Percentiles rank a stretch among this genome's conserved stretches.
Conservation (phyloP, 1,284 basidiomycete genomes). For the Ustilago shanxiensis region DNA sequence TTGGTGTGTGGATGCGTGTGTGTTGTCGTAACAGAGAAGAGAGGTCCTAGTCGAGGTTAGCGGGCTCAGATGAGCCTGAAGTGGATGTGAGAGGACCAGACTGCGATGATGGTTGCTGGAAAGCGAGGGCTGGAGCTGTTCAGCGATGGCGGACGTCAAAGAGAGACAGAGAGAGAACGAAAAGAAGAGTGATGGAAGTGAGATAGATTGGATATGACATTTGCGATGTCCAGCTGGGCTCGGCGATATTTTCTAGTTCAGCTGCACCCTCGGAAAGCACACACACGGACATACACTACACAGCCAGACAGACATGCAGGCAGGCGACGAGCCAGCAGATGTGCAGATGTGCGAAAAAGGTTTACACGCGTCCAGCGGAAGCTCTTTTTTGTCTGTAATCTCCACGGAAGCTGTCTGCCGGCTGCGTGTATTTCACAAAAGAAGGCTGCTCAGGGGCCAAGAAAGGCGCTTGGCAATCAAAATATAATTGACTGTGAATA, state of each 20-base stretch:
- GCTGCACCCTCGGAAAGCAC: constrained; percentile 6
- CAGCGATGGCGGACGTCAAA: no score
- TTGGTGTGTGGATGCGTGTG: no score
- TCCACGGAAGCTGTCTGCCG: constrained; percentile 29
- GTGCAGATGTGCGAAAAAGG: background rate
- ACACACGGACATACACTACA: background rate
- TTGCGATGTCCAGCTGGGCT: constrained; percentile 5
- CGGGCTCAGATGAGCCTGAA: background rate
- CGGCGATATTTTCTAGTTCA: constrained; percentile 15
- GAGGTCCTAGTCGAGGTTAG: background rate
- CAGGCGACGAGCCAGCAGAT: background rate
- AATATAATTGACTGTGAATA: background rate
- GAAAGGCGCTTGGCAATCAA: background rate
- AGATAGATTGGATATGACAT: background rate
- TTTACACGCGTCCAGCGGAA: constrained; percentile 13
- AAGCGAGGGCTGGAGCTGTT: no score
- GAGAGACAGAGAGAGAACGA: no score
- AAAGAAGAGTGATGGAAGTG: background rate
- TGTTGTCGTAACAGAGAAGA: no score
- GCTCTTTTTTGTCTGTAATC: no score
- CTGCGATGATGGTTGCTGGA: no score
- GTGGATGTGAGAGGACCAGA: background rate
- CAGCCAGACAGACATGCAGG: background rate
- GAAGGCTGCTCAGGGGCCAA: background rate
- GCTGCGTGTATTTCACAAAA: background rate